Base-by-base conservation (phyloP, 2,329 filamentous ascomycete genomes). In the Leptodontidium sp. region DNA sequence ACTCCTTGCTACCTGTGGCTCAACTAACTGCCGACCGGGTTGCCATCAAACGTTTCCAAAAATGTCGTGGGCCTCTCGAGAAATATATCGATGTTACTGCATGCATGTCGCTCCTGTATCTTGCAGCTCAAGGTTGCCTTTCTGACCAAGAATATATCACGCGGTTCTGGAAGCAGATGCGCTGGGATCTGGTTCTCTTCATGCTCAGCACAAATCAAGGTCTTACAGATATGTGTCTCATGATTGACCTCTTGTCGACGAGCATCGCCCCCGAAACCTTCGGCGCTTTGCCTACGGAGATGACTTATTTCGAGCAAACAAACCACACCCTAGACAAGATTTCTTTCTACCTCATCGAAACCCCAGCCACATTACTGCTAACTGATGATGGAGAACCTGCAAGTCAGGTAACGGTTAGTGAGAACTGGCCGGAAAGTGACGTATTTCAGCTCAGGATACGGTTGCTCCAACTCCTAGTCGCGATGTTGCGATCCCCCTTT, bases 151-250 rank as follows among this genome's bases (percentile, higher is more conserved):
- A 75, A 47, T 53, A 78, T 49, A 78, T 77, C 29, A 68, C 76
- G 17, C 78, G 76, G 11, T 92, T 94, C 74, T 96, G 93, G 93
- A 85, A 83, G 69, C 80, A 84, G 47, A 87, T 94, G 69, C 86
- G 90, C 3, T 85, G 88, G 29, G 87, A 91, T 55, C 89, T 91
- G 71, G 85, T 91, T 11, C 80, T 92, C 14, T 82, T 92, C 66
- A 86, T 93, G 74, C 83, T 95, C 1, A 89, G 87, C 68, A 87
- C 87, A 38, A 89, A 89, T 65, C 91, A 94, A 69, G 86, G 87
- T 1, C 80, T 88, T 0, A 78, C 82, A 1, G 89, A 93, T 61
- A 90, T 92, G 64, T 80, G 87, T 1, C 82, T 85, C 35, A 90
- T 90, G 82, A 81, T 94, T 9, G 84, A 86, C 32, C 83, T 94